These are phyloP conservation scores for Huiozyma sinensis DNA, from an alignment of 805 yeast genomes.

Conservation along the genomic window DNA sequence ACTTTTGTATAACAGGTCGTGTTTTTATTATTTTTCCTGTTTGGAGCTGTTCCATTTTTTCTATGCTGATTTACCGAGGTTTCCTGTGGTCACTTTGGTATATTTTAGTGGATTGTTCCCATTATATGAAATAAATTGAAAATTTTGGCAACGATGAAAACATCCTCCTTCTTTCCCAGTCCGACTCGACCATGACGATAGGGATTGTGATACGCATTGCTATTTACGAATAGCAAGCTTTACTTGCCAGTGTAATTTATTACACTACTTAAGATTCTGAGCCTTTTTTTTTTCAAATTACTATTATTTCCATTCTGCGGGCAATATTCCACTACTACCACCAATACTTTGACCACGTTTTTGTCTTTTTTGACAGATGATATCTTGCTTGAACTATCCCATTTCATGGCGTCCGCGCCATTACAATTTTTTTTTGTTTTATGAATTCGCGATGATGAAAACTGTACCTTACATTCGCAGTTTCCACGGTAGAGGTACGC, in stretches of 20 bases:
- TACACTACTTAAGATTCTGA: conserved; percentile 25
- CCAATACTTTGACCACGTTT: neutral
- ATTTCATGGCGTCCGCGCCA: neutral
- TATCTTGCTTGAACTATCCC: neutral
- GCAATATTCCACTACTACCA: neutral
- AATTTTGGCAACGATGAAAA: conserved; percentile 33
- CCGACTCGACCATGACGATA: conserved; percentile 91
- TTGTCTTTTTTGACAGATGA: neutral
- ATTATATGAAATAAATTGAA: conserved; percentile 5
- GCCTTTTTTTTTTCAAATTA: conserved; percentile 12
- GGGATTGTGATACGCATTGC: conserved; percentile 39
- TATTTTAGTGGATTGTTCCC: conserved; percentile 8
- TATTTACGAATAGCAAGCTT: conserved; percentile 34
- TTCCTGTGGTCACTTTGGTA: too few species aligned
- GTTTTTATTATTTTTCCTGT: neutral
- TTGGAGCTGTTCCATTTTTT: conserved; percentile 2
- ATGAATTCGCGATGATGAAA: conserved; percentile 53
- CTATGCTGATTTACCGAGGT: too few species aligned
- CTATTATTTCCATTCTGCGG: neutral
- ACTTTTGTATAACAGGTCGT: neutral
- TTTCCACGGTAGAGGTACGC: conserved; percentile 87
- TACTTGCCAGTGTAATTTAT: conserved; percentile 71
- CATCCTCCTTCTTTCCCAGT: conserved; percentile 83
- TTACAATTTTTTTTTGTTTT: neutral
- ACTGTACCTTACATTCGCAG: conserved; percentile 77